A percentile compares a stretch with the other conserved stretches of the same genome.
Evolutionary conservation across 495 filamentous ascomycete species (phyloP).

Genomic region (Parachaetomium inaequale): DNA sequence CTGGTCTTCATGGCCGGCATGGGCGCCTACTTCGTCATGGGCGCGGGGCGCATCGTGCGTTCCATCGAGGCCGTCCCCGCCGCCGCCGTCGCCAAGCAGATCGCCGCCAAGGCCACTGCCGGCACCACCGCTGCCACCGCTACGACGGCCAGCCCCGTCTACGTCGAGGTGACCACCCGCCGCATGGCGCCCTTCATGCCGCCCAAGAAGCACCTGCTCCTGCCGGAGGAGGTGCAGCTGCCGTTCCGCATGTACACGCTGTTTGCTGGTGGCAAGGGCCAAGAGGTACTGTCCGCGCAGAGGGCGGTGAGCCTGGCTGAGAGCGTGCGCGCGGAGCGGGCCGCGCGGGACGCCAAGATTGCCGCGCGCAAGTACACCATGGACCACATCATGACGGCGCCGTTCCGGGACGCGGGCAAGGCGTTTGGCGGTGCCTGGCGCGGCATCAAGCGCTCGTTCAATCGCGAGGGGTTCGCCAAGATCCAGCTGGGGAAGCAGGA

Average conservation of each 20-base stretch:
- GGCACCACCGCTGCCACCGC: neutral
- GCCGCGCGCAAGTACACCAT: slow-evolving; percentile 42
- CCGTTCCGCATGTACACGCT: slow-evolving; percentile 36
- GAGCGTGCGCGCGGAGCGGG: slow-evolving; percentile 24
- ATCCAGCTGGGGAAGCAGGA: slow-evolving; percentile 33
- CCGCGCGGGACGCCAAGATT: slow-evolving; percentile 30
- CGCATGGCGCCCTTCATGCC: slow-evolving; percentile 37
- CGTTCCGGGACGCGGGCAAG: slow-evolving; percentile 43
- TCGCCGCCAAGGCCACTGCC: neutral
- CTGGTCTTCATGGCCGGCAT: slow-evolving; percentile 44
- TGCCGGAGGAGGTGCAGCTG: slow-evolving; percentile 37
- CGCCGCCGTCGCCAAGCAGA: neutral
- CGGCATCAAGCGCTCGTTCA: slow-evolving; percentile 39
- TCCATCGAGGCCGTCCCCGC: slow-evolving; percentile 38
- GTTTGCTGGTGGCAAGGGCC: neutral
- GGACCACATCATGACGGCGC: slow-evolving; percentile 47
- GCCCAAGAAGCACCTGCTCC: slow-evolving; percentile 31
- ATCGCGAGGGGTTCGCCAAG: slow-evolving; percentile 47
- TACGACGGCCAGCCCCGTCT: slow-evolving; percentile 20
- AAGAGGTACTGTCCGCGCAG: neutral
- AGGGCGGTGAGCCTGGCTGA: slow-evolving; percentile 23
- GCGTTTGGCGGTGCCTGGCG: slow-evolving; percentile 30
- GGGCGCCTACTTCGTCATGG: slow-evolving; percentile 46
- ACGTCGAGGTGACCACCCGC: slow-evolving; percentile 38
- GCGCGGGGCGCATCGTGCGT: slow-evolving; percentile 40